Percentiles rank a stretch among this genome's conserved stretches.
Evolutionary conservation across 176 grass and related monocot genomes (phyloP).

Genomic region (Elaeis guineensis): DNA sequence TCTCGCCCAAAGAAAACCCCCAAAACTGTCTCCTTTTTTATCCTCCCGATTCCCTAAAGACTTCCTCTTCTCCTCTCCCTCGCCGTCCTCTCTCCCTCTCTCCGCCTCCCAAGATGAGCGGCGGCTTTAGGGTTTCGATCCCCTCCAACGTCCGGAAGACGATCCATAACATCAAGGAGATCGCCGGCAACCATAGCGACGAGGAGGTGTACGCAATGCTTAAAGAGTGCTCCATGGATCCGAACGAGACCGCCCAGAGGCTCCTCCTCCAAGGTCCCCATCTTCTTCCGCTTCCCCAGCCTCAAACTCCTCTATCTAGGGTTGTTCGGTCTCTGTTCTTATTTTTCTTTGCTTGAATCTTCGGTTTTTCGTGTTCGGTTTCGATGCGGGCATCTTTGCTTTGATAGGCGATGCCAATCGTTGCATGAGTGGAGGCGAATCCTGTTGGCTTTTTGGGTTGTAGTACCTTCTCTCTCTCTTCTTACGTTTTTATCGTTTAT

Average conservation of each 20-base stretch:
- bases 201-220: slow-evolving; percentile 94
- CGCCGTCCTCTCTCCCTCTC: too few relatives aligned
- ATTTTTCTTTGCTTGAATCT: too few relatives aligned
- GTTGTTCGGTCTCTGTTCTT: too few relatives aligned
- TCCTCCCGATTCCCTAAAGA: slow-evolving; percentile 9
- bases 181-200: slow-evolving; percentile 72
- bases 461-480: too few relatives aligned
- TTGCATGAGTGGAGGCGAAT: too few relatives aligned
- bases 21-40: not conserved
- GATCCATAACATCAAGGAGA: slow-evolving; percentile 84
- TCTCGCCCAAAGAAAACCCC: not conserved
- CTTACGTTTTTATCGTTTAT: too few relatives aligned
- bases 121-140: slow-evolving; percentile 40
- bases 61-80: slow-evolving; percentile 4
- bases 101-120: slow-evolving; percentile 17
- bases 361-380: too few relatives aligned
- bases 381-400: too few relatives aligned
- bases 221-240: slow-evolving; percentile 92
- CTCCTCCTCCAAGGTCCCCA: slow-evolving; percentile 71
- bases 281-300: not conserved
- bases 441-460: too few relatives aligned
- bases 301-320: not conserved
- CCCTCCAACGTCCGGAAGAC: slow-evolving; percentile 45
- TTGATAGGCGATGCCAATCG: too few relatives aligned
- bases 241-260: slow-evolving; percentile 85